Evolutionary conservation across 495 filamentous ascomycete genomes (phyloP), one percentile per base, ranked within the genome.

Genomic region (Neurospora intermedia): DNA sequence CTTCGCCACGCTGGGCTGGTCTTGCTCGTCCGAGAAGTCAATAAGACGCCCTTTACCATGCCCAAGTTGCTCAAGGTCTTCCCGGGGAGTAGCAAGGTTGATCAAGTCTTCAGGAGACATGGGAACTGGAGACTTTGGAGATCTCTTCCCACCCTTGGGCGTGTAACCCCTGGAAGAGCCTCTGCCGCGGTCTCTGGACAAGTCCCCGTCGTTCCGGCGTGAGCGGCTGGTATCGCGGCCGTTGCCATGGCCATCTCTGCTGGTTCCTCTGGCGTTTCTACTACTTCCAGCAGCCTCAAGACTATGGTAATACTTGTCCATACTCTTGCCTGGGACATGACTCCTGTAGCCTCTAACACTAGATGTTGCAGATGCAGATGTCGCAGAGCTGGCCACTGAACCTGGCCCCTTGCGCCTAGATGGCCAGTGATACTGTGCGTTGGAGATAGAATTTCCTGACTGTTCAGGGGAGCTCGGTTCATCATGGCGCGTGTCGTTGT

Each of bases 101-200:
- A 89, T 88, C 75, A 92, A 76, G 73, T 96, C 93, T 75, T 97
- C 92, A 0, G 93, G 93, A 1, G 93, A 94, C 94, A 97, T 97
- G 20, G 93, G 92, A 15, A 96, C 88, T 0, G 94, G 94, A 11
- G 94, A 97, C 59, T 93, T 95, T 6, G 94, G 94, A 7, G 94
- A 97, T 6, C 93, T 87, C 78, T 97, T 96, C 8, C 92, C 91
- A 40, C 94, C 91, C 77, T 83, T 85, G 71, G 82, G 81, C 46
- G 89, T 91, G 74, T 93, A 92, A 74, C 91, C 92, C 62, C 90
- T 88, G 71, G 87, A 83, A 10, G 86, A 84, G 69, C 85, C 86
- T 45, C 91, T 87, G 23, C 91, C 92, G 54, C 92, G 89, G 38
- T 89, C 90, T 75, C 89, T 87, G 13, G 92, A 94, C 10, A 78